Evolutionary conservation across 1,284 basidiomycete species (phyloP).

Genomic region (Rhodotorula mucilaginosa): DNA sequence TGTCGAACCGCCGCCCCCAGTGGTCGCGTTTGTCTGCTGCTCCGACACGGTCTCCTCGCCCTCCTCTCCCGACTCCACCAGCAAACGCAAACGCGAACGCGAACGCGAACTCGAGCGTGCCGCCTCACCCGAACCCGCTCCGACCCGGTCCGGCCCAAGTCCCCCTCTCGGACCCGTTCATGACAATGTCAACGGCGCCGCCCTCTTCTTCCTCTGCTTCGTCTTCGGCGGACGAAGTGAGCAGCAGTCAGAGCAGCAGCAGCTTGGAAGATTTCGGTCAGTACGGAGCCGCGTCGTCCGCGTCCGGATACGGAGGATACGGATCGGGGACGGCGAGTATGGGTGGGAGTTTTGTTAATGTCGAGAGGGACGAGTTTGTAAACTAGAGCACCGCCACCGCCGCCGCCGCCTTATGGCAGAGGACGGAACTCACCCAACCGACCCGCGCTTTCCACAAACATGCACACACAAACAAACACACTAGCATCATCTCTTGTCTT

Average conservation of each 20-base stretch:
- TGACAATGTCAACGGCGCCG: background rate
- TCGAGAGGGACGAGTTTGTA: background rate
- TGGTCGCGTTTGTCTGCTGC: background rate
- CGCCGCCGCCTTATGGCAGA: too few species aligned
- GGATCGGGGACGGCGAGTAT: conserved; percentile 1
- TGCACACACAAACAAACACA: background rate
- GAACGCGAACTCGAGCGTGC: background rate
- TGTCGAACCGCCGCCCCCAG: background rate
- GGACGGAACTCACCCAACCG: too few species aligned
- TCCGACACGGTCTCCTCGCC: background rate
- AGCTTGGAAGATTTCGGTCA: conserved; percentile 24
- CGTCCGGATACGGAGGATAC: background rate
- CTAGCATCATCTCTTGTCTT: background rate
- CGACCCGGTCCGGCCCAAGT: background rate
- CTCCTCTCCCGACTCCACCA: background rate
- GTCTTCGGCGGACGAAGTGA: background rate
- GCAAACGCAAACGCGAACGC: too few species aligned
- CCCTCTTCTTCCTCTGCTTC: background rate
- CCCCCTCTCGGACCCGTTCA: background rate
- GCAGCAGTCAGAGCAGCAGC: conserved; percentile 6
- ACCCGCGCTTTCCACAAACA: too few species aligned
- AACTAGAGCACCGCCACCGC: background rate
- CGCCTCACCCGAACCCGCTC: background rate
- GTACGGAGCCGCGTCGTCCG: background rate
- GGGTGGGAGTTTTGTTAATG: conserved; percentile 13